phyloP scores from a whole-genome alignment of 2,329 filamentous ascomycete genomes.

The Botryotinia calthae region DNA sequence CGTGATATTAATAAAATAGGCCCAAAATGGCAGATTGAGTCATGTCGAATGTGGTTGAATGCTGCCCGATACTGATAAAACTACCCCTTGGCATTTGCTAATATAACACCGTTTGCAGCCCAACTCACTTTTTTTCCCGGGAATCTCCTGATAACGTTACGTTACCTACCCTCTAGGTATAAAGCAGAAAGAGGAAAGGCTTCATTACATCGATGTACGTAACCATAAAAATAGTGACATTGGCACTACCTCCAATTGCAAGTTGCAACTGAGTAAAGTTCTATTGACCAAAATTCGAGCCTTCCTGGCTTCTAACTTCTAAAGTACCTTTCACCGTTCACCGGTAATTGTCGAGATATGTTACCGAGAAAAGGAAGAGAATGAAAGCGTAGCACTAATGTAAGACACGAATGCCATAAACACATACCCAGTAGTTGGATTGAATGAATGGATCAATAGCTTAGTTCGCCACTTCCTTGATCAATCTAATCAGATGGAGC shows the following conservation, averaged over 20 bases:
- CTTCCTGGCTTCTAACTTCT: not conserved
- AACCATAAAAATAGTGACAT: not conserved
- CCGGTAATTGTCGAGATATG: not conserved
- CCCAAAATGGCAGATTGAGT: not conserved
- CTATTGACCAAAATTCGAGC: not conserved
- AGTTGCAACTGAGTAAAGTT: not conserved
- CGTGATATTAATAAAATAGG: not conserved
- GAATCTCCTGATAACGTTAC: not conserved
- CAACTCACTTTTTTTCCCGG: not conserved
- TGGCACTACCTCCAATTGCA: not conserved
- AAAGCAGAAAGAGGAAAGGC: not conserved
- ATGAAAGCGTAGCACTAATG: not conserved
- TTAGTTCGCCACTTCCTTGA: not conserved
- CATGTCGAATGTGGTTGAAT: not conserved
- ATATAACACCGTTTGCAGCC: not conserved
- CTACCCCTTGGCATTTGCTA: not conserved
- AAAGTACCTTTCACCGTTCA: not conserved
- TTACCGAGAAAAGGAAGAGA: not conserved
- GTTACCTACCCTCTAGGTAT: not conserved
- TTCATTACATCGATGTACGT: not conserved
- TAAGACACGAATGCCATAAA: not conserved
- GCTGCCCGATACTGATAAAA: not conserved
- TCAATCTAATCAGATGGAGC: conserved; percentile 11
- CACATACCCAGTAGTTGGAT: not conserved
- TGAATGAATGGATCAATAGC: not conserved